phyloP scores from a whole-genome alignment of 2,329 filamentous ascomycete genomes.

The Claviceps paspali region DNA sequence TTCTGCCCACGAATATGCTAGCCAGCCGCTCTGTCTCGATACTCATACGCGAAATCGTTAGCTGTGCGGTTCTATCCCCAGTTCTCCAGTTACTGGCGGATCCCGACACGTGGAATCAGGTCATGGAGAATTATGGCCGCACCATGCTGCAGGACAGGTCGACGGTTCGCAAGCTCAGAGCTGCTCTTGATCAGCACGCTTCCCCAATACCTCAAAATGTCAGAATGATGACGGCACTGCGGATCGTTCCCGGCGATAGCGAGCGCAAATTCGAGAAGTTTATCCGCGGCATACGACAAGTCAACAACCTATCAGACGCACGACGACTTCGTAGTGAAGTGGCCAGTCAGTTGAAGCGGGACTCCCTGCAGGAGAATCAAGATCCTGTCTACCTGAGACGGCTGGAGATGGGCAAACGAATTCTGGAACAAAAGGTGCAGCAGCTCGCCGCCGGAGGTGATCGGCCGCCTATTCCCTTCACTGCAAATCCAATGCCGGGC shows the following conservation, averaged over 20 bases:
- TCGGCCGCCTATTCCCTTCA: constrained; percentile 17
- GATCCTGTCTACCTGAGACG: constrained; percentile 79
- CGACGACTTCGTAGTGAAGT: constrained; percentile 85
- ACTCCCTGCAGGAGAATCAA: constrained; percentile 60
- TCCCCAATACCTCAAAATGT: constrained; percentile 56
- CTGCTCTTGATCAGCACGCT: constrained; percentile 85
- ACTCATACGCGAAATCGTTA: constrained; percentile 76
- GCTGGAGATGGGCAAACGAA: constrained; percentile 77
- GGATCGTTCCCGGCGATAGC: constrained; percentile 65
- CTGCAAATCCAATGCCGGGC: constrained; percentile 12
- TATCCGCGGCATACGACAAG: constrained; percentile 73
- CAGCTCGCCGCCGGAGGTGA: constrained; percentile 58
- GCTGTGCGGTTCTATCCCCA: constrained; percentile 78
- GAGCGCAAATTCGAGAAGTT: constrained; percentile 92
- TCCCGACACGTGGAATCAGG: constrained; percentile 93
- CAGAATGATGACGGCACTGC: constrained; percentile 57
- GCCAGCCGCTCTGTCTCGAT: constrained; percentile 68
- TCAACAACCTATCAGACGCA: constrained; percentile 84
- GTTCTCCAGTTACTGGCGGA: constrained; percentile 69
- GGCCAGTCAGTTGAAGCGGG: constrained; percentile 77
- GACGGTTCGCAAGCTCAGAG: constrained; percentile 80
- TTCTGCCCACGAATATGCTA: constrained; percentile 60
- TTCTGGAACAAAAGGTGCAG: constrained; percentile 79
- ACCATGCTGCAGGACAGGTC: constrained; percentile 88
- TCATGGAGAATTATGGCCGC: constrained; percentile 79